A percentile compares a stretch with the other conserved stretches of the same genome.
Conservation (phyloP, 2,329 filamentous ascomycete genomes). For the Pestalotiopsis sp. region DNA sequence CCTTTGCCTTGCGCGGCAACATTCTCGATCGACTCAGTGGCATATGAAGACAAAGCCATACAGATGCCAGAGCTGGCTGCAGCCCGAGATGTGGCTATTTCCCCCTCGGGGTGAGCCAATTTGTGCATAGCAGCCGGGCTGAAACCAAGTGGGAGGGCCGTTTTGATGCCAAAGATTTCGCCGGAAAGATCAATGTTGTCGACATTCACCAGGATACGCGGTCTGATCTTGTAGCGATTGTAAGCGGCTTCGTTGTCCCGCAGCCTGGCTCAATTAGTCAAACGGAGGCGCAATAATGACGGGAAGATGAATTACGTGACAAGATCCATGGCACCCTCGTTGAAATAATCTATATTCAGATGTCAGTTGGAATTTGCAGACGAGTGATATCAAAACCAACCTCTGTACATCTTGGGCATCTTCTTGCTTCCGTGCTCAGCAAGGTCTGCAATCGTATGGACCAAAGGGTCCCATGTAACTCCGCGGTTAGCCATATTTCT, state of each 20-base stretch:
- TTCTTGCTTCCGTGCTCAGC: neutral
- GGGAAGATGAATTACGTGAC: slow-evolving; percentile 19
- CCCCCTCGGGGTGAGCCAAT: slow-evolving; percentile 55
- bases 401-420: neutral
- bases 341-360: slow-evolving; percentile 11
- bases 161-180: slow-evolving; percentile 45
- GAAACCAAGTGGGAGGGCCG: slow-evolving; percentile 55
- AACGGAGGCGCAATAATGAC: neutral
- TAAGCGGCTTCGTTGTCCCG: slow-evolving; percentile 56
- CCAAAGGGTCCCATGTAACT: neutral
- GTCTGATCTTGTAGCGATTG: slow-evolving; percentile 50
- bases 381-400: neutral
- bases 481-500: neutral
- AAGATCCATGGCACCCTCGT: slow-evolving; percentile 16
- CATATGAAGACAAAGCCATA: slow-evolving; percentile 52
- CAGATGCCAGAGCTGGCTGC: slow-evolving; percentile 42
- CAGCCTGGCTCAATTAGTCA: slow-evolving; percentile 25
- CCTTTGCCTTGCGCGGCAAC: slow-evolving; percentile 41
- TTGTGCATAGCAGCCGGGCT: slow-evolving; percentile 56
- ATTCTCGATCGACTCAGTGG: slow-evolving; percentile 48
- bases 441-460: neutral
- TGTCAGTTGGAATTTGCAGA: neutral
- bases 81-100: slow-evolving; percentile 50
- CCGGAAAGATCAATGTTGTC: slow-evolving; percentile 40
- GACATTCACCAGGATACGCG: slow-evolving; percentile 46